Base-by-base conservation (phyloP, 768 basidiomycete genomes). In the Porpolomopsis calyptriformis region DNA sequence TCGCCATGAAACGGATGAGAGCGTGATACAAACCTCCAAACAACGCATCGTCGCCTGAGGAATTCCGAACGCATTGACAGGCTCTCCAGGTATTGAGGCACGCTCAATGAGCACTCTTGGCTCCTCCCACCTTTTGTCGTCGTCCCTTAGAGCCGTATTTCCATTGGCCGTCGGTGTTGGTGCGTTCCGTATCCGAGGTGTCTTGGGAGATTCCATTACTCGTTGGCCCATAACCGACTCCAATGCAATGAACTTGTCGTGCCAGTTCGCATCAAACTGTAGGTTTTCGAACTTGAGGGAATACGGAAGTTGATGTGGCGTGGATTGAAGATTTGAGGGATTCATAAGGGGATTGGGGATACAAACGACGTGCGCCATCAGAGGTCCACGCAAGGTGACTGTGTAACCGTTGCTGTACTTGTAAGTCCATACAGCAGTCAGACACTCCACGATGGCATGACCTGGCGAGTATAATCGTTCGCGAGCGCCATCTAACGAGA, bases 41-140 rank as follows among this genome's bases (percentile, higher is more conserved):
- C 85, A 88, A 45, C 87, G 72, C 88, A 89, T 89, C 14, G 87
- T 87, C 2, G 85, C 85, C 57, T 89, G 85, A 4, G 87, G 85
- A 44, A 90, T 86, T 4, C 87, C 87, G 63, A 89, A 90, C 18
- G 83, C 84, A 56, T 89, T 89, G 43, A 90, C 84, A 7, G 87
- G 87, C 55, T 88, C 86, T 4, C 78, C 76, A 10, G 88, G 87
- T 53, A 88, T 75, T n/a, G 69, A 68, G 25, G 76, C 82, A 27
- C 66, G 67, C 14, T 78, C 77, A 39, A 85, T 76, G 40, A 72
- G 53, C 34, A 78, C 63, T 46, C 78, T 63, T 5, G 78, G 79
- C 52, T 86, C 85, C 34, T 84, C 83, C 72, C 77, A 78, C 55
- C 68, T 72, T 53, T 70, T 75, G 18, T 76, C 77, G 39, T 81